Evolutionary conservation across 2,329 filamentous ascomycete species (phyloP).

Genomic region (Paecilomyces sp.): DNA sequence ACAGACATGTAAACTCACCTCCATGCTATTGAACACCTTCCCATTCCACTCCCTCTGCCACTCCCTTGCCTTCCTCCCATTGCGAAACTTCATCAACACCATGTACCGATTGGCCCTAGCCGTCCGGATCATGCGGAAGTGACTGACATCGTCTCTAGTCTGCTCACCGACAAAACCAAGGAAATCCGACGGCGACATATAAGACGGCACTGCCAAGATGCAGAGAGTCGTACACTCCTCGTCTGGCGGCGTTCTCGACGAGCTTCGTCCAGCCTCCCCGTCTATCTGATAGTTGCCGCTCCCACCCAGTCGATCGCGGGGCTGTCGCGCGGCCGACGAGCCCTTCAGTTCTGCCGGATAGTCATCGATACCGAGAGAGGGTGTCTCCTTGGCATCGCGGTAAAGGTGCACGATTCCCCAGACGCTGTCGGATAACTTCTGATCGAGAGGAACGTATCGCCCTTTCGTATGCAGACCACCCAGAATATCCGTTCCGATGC

Average conservation of each 20-base stretch:
- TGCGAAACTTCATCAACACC: slow-evolving; percentile 89
- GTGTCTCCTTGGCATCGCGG: slow-evolving; percentile 70
- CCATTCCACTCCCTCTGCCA: slow-evolving; percentile 90
- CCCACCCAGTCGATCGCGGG: slow-evolving; percentile 17
- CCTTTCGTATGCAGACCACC: slow-evolving; percentile 76
- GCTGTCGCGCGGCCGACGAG: slow-evolving; percentile 25
- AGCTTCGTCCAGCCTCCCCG: slow-evolving; percentile 5
- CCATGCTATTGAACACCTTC: slow-evolving; percentile 84
- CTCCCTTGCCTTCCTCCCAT: slow-evolving; percentile 62
- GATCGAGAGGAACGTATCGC: slow-evolving; percentile 63
- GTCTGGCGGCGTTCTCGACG: slow-evolving; percentile 12
- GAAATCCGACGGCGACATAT: slow-evolving; percentile 85
- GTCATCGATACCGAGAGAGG: slow-evolving; percentile 46
- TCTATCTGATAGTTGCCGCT: slow-evolving; percentile 9
- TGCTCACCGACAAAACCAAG: slow-evolving; percentile 84
- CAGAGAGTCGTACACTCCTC: slow-evolving; percentile 80
- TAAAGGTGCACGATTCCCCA: slow-evolving; percentile 96
- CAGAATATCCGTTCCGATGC: slow-evolving; percentile 44
- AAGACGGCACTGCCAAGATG: slow-evolving; percentile 89
- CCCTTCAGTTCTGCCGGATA: slow-evolving; percentile 35
- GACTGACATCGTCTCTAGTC: slow-evolving; percentile 78
- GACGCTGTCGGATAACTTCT: slow-evolving; percentile 67
- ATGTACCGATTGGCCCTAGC: slow-evolving; percentile 85
- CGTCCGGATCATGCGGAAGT: slow-evolving; percentile 92
- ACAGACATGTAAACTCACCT: slow-evolving; percentile 48